Percentiles rank a stretch among this genome's conserved stretches.
phyloP scores from a whole-genome alignment of 2,329 filamentous ascomycete genomes.

The Ceratocystis variospora region DNA sequence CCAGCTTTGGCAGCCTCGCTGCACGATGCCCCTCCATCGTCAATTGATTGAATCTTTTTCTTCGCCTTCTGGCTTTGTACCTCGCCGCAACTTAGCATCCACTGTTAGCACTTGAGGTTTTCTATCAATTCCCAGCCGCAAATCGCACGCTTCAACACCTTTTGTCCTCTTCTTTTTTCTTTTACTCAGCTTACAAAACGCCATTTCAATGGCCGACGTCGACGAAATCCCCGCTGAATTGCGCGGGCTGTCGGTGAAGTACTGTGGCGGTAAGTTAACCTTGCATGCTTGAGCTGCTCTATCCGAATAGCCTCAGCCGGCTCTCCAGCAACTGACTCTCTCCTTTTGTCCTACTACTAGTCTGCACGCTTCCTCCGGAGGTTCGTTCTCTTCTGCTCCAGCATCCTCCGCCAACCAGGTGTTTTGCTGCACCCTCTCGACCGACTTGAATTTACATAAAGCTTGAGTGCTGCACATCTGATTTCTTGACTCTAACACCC shows the following conservation, averaged over 20 bases:
- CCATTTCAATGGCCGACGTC: slow-evolving; percentile 17
- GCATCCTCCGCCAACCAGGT: slow-evolving; percentile 2
- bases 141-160: background rate
- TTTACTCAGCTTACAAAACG: background rate
- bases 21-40: slow-evolving; percentile 2
- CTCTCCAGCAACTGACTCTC: background rate
- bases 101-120: too few species aligned
- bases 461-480: background rate
- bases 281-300: background rate
- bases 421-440: slow-evolving; percentile 12
- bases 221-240: slow-evolving; percentile 17
- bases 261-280: slow-evolving; percentile 42
- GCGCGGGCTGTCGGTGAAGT: slow-evolving; percentile 29
- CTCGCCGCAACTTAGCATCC: too few species aligned
- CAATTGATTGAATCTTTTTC: background rate
- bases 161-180: background rate
- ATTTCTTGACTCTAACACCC: slow-evolving; percentile 20
- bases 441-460: background rate
- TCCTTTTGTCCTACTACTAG: slow-evolving; percentile 27
- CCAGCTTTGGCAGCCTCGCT: background rate
- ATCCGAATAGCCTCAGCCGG: background rate
- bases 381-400: slow-evolving; percentile 28
- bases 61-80: background rate
- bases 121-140: background rate
- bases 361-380: slow-evolving; percentile 53